A percentile compares a stretch with the other conserved stretches of the same genome.
These are phyloP conservation scores for Melaleuca alternifolia DNA, from an alignment of 345 rosid species.

Conservation along the genomic window DNA sequence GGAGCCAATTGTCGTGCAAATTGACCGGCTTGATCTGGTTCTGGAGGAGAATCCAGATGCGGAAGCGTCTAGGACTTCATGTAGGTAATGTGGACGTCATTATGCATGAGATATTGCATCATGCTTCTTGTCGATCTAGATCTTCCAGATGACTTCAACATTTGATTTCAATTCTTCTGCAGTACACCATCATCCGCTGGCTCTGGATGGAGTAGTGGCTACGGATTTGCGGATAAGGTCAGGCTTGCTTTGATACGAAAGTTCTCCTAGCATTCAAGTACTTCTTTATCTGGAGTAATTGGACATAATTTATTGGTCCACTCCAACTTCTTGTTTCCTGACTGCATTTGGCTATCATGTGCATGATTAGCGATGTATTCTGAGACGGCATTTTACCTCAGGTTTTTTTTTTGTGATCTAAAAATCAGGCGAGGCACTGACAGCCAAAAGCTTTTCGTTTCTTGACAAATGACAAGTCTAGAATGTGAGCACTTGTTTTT, in stretches of 20 bases:
- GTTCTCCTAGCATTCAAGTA: background rate
- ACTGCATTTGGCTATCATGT: background rate
- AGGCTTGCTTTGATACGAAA: background rate
- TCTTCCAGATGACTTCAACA: background rate
- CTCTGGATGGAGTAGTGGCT: constrained; percentile 71
- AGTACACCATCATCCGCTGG: constrained; percentile 50
- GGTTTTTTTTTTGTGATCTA: background rate
- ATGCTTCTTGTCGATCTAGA: background rate
- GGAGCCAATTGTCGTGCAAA: constrained; percentile 84
- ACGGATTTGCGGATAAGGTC: constrained; percentile 99
- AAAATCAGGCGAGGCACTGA: background rate
- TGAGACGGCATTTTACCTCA: background rate
- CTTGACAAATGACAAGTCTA: background rate
- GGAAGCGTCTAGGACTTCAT: constrained; percentile 43
- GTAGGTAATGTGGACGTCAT: constrained; percentile 36
- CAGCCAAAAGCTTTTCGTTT: background rate
- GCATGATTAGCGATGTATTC: background rate
- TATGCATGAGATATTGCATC: background rate
- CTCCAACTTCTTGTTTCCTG: background rate
- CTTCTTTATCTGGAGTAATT: background rate
- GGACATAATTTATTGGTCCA: background rate
- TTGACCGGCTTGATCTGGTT: constrained; percentile 92
- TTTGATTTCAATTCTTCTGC: constrained; percentile 6
- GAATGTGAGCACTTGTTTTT: background rate
- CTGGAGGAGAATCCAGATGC: constrained; percentile 79